These are phyloP conservation scores for Saccharata proteae DNA, from an alignment of 2,329 filamentous ascomycete genomes.

Conservation along the genomic window DNA sequence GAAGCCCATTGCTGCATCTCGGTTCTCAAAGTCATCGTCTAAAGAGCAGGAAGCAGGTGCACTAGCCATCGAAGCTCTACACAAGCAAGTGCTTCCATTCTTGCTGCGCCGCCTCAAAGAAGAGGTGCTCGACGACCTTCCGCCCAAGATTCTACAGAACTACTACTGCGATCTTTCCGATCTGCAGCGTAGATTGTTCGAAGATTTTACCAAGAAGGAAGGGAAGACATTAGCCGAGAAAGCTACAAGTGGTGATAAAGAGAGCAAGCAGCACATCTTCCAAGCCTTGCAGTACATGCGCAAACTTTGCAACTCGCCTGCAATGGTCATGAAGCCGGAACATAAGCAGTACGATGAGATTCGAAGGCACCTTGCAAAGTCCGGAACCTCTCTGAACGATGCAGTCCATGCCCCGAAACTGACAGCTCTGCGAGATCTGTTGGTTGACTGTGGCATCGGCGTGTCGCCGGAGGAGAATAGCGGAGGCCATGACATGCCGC, in stretches of 20 bases:
- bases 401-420: slow-evolving; percentile 85
- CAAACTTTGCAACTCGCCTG: slow-evolving; percentile 95
- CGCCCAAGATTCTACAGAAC: slow-evolving; percentile 96
- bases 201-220: slow-evolving; percentile 91
- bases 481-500: slow-evolving; percentile 41
- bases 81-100: slow-evolving; percentile 97
- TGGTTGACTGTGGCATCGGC: slow-evolving; percentile 98
- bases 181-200: slow-evolving; percentile 86
- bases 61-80: slow-evolving; percentile 90
- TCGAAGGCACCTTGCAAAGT: slow-evolving; percentile 64
- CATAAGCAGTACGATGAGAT: slow-evolving; percentile 85
- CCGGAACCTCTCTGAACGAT: slow-evolving; percentile 74
- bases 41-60: slow-evolving; percentile 97
- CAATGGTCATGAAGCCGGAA: slow-evolving; percentile 87
- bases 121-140: slow-evolving; percentile 89
- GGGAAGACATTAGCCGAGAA: slow-evolving; percentile 77
- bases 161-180: slow-evolving; percentile 98
- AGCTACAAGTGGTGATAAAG: slow-evolving; percentile 68
- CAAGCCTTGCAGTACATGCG: slow-evolving; percentile 99
- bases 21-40: slow-evolving; percentile 92
- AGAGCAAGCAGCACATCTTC: slow-evolving; percentile 97
- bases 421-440: slow-evolving; percentile 72
- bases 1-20: slow-evolving; percentile 86
- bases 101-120: slow-evolving; percentile 91
- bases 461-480: slow-evolving; percentile 32